Evolutionary conservation across 2,329 filamentous ascomycete species (phyloP).

Genomic region (Colletotrichum sp.): DNA sequence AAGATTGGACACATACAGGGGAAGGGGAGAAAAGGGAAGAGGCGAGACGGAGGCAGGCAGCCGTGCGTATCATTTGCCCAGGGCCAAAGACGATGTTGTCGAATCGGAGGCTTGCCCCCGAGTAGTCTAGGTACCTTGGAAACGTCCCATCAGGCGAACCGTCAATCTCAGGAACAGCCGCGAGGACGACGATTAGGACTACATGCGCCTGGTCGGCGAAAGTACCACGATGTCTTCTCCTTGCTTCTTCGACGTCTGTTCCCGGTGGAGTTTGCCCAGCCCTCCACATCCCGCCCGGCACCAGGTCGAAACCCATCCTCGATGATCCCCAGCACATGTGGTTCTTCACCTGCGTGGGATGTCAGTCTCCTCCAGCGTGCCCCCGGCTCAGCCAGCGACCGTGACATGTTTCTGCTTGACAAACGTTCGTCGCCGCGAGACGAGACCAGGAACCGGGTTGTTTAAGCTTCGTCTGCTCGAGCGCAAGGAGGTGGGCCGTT

Average conservation of each 20-base stretch:
- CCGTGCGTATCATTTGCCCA: neutral
- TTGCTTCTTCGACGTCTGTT: neutral
- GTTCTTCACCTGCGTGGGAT: neutral
- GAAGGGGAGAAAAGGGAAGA: neutral
- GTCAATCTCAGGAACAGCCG: neutral
- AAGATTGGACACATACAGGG: neutral
- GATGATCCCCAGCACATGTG: neutral
- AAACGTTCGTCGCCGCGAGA: conserved; percentile 10
- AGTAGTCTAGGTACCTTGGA: neutral
- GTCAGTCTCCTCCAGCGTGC: neutral
- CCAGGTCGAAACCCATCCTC: neutral
- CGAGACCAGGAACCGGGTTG: neutral
- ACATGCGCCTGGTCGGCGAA: neutral
- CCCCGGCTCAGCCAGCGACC: neutral
- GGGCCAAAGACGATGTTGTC: neutral
- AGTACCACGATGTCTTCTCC: neutral
- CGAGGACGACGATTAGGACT: neutral
- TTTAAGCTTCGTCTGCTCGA: neutral
- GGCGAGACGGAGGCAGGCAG: neutral
- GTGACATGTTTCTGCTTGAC: conserved; percentile 11
- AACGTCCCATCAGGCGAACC: conserved; percentile 1
- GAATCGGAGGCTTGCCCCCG: neutral
- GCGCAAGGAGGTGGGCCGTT: neutral
- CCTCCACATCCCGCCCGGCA: neutral
- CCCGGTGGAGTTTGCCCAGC: neutral